phyloP scores from a whole-genome alignment of 805 yeast species.

The Lachancea meyersii region DNA sequence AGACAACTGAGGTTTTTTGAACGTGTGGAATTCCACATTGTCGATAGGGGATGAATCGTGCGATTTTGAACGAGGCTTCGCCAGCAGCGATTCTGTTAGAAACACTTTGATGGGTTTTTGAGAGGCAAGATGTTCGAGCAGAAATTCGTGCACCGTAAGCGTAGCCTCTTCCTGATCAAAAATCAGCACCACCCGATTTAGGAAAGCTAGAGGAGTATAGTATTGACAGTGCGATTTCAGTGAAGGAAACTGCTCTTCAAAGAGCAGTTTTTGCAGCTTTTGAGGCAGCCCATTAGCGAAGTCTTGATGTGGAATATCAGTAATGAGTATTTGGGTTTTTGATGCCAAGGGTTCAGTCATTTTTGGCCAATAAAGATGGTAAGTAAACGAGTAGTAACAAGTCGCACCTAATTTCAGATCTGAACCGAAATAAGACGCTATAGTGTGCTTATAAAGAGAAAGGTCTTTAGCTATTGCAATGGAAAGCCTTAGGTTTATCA shows the following conservation, averaged over 20 bases:
- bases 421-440: too few relatives aligned
- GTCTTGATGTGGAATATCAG: conserved; percentile 25
- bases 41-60: conserved; percentile 5
- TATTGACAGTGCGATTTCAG: conserved; percentile 21
- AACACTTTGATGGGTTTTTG: conserved; percentile 23
- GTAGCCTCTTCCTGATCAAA: conserved; percentile 29
- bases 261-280: conserved; percentile 19
- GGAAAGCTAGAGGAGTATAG: conserved; percentile 38
- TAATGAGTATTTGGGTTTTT: conserved; percentile 30
- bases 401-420: too few relatives aligned
- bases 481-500: too few relatives aligned
- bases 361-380: background rate
- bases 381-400: too few relatives aligned
- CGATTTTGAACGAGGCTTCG: conserved; percentile 25
- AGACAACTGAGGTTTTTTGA: conserved; percentile 22
- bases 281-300: conserved; percentile 27
- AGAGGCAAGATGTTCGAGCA: conserved; percentile 15
- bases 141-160: conserved; percentile 14
- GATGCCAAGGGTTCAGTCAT: conserved; percentile 1
- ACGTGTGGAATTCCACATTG: conserved; percentile 1
- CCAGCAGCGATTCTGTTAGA: conserved; percentile 32
- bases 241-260: conserved; percentile 21
- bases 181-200: conserved; percentile 39
- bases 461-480: too few relatives aligned
- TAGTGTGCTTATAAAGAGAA: too few relatives aligned